phyloP scores from a whole-genome alignment of 345 rosid genomes.

The Aegle marmelos region DNA sequence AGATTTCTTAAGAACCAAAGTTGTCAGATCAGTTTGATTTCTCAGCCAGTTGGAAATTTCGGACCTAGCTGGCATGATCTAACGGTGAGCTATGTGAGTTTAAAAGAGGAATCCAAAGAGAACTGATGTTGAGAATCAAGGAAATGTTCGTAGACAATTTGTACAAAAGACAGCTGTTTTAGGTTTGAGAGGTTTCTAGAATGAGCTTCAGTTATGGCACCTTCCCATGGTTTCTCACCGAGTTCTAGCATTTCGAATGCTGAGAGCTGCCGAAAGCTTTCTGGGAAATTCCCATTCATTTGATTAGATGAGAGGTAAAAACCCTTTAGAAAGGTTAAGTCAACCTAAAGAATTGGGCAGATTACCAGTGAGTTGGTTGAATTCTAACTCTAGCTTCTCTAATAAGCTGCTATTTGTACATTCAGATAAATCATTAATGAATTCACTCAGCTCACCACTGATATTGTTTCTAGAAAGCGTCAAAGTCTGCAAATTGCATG shows the following conservation, averaged over 20 bases:
- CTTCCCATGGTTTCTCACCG: slow-evolving; percentile 19
- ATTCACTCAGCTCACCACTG: no score
- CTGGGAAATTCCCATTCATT: slow-evolving; percentile 14
- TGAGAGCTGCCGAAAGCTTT: slow-evolving; percentile 20
- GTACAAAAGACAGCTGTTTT: not conserved
- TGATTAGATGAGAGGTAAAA: no score
- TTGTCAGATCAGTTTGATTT: slow-evolving; percentile 17
- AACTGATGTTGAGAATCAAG: slow-evolving; percentile 23
- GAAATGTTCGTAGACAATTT: slow-evolving; percentile 10
- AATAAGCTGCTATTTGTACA: no score
- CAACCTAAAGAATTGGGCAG: slow-evolving; percentile 31
- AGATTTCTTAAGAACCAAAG: slow-evolving; percentile 18
- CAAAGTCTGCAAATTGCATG: no score
- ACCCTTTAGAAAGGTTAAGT: slow-evolving; percentile 11
- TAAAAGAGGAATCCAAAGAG: slow-evolving; percentile 36
- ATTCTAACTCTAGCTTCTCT: no score
- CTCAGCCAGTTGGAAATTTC: slow-evolving; percentile 34
- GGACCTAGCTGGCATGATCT: slow-evolving; percentile 6
- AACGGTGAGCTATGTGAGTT: slow-evolving; percentile 14
- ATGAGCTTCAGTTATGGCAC: slow-evolving; percentile 28
- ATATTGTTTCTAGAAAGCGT: no score
- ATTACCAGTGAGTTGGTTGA: not conserved
- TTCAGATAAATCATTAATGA: no score
- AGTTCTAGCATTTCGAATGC: slow-evolving; percentile 11
- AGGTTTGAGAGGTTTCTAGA: slow-evolving; percentile 6